Conservation (phyloP, 2,329 filamentous ascomycete genomes). For the Aureobasidium sp. region DNA sequence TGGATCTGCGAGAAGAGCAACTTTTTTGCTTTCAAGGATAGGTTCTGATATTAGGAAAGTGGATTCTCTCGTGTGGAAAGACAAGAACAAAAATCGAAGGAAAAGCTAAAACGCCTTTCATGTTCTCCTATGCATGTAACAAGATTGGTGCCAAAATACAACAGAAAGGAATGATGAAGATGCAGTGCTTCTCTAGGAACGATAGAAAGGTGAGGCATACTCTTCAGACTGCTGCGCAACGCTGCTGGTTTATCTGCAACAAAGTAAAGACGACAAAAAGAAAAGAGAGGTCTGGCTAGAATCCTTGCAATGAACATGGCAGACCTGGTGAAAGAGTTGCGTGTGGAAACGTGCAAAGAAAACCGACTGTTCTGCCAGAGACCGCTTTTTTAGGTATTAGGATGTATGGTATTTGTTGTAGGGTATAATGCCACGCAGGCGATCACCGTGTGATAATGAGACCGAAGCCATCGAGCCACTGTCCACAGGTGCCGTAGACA, state of each 20-base stretch:
- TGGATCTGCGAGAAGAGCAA: background rate
- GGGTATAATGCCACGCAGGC: background rate
- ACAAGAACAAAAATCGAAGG: background rate
- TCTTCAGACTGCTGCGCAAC: background rate
- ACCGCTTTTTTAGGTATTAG: background rate
- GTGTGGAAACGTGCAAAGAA: background rate
- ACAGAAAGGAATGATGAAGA: background rate
- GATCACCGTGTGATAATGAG: constrained; percentile 64
- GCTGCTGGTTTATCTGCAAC: background rate
- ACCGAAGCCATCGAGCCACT: constrained; percentile 80
- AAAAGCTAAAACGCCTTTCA: background rate
- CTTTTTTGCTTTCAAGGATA: background rate
- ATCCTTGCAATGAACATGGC: background rate
- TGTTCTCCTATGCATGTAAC: background rate
- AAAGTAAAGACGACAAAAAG: background rate
- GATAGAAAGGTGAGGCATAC: background rate
- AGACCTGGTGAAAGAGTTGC: background rate
- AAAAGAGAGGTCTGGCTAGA: background rate
- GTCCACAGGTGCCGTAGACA: constrained; percentile 69
- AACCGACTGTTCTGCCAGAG: background rate
- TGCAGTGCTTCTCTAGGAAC: background rate
- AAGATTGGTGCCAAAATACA: background rate
- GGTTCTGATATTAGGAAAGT: background rate
- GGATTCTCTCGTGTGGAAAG: background rate
- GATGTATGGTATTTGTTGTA: background rate